Evolutionary conservation across 495 filamentous ascomycete species (phyloP).

Genomic region (Bombardia bombarda): DNA sequence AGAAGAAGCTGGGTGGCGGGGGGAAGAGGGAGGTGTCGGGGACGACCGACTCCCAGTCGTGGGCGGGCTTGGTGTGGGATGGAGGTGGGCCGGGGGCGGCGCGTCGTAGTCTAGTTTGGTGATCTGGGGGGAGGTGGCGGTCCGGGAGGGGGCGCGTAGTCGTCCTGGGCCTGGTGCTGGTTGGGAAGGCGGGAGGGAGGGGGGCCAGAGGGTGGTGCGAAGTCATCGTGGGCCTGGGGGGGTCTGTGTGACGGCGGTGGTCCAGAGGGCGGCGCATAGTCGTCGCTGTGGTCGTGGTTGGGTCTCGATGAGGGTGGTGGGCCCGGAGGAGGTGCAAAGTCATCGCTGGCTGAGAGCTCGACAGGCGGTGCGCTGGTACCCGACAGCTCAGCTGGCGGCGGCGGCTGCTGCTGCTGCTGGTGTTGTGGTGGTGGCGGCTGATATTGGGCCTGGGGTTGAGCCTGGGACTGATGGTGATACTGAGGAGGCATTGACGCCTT

Average conservation of each 20-base stretch:
- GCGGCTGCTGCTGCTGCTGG: slow-evolving; percentile 12
- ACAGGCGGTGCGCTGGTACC: slow-evolving; percentile 16
- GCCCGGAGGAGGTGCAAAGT: slow-evolving; percentile 27
- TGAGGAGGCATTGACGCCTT: slow-evolving; percentile 8
- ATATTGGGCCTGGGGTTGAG: slow-evolving; percentile 5
- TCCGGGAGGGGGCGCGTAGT: slow-evolving; percentile 23
- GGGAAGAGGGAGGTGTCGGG: slow-evolving; percentile 76
- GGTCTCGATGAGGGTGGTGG: slow-evolving; percentile 16
- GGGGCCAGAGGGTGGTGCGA: slow-evolving; percentile 13
- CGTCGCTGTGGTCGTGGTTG: slow-evolving; percentile 10
- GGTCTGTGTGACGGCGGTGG: slow-evolving; percentile 32
- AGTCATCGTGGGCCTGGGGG: slow-evolving; percentile 17
- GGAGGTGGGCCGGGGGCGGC: slow-evolving; percentile 43
- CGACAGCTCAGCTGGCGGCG: background rate
- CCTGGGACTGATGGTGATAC: background rate
- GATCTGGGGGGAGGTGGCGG: slow-evolving; percentile 25
- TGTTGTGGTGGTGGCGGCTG: slow-evolving; percentile 10
- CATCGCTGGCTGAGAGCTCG: slow-evolving; percentile 3
- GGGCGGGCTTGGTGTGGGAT: slow-evolving; percentile 39
- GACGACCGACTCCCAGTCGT: slow-evolving; percentile 73
- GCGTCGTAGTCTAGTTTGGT: slow-evolving; percentile 16
- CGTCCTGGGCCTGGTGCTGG: background rate
- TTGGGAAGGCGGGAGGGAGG: slow-evolving; percentile 21
- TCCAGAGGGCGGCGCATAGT: slow-evolving; percentile 29
- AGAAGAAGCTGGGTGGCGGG: slow-evolving; percentile 64